Percentiles rank a stretch among this genome's conserved stretches.
Conservation (phyloP, 768 basidiomycete species). For the Tylopilus sp. region DNA sequence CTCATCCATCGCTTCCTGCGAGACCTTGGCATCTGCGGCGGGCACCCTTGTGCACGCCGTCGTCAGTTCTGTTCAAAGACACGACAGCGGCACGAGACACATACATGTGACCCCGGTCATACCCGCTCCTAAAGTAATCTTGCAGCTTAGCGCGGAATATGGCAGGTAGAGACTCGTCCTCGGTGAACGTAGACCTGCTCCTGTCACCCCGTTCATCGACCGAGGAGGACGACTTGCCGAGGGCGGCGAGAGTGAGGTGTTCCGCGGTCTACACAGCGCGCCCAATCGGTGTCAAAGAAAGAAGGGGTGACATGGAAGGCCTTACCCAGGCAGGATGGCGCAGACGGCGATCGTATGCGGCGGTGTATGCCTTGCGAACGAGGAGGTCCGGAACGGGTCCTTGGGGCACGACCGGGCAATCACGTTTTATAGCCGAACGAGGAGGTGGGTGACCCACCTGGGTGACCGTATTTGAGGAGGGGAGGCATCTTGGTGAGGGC, state of each 20-base stretch:
- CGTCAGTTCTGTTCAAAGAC: not conserved
- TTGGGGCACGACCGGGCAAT: conserved; percentile 35
- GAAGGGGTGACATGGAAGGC: not conserved
- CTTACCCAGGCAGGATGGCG: conserved; percentile 93
- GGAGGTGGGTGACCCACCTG: conserved; percentile 13
- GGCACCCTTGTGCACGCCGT: conserved; percentile 63
- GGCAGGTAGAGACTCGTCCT: conserved; percentile 76
- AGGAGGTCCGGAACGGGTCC: conserved; percentile 83
- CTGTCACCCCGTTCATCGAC: conserved; percentile 58
- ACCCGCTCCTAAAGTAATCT: conserved; percentile 92
- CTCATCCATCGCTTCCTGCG: conserved; percentile 94
- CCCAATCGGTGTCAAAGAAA: not conserved
- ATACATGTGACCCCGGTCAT: conserved; percentile 96
- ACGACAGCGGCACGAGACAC: conserved; percentile 30
- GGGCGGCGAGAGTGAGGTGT: conserved; percentile 78
- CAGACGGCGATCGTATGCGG: conserved; percentile 86
- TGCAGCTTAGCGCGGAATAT: conserved; percentile 77
- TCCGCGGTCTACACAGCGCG: conserved; percentile 74
- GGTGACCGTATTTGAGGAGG: conserved; percentile 47
- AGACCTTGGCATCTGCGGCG: conserved; percentile 91
- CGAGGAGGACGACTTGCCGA: conserved; percentile 49
- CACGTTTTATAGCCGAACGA: not conserved
- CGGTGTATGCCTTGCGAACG: conserved; percentile 78
- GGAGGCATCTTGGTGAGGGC: conserved; percentile 28
- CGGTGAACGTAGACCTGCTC: conserved; percentile 71